Conservation (phyloP, 1,139 yeast genomes). For the Scheffersomyces segobiensis region DNA sequence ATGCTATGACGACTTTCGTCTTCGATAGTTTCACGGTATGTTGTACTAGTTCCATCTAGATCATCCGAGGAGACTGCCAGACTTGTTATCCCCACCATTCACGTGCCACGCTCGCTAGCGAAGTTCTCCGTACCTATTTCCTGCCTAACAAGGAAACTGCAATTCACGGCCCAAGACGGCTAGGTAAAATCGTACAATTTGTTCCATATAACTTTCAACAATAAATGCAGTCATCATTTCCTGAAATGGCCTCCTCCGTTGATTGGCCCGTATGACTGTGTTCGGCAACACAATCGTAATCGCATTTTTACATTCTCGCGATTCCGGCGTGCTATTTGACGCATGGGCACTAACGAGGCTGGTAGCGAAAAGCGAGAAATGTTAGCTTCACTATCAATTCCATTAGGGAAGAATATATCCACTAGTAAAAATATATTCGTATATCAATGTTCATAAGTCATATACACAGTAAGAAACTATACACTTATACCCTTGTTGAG, state of each 20-base stretch:
- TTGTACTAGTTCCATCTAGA: background rate
- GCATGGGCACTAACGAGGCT: no score
- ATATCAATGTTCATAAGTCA: background rate
- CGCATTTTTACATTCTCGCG: no score
- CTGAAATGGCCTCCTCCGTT: no score
- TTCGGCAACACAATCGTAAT: no score
- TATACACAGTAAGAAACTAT: background rate
- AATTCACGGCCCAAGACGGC: background rate
- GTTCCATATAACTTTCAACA: background rate
- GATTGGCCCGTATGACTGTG: no score
- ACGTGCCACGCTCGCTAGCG: background rate
- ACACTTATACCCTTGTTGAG: constrained; percentile 48
- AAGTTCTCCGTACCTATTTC: background rate
- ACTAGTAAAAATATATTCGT: background rate
- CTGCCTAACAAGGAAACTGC: background rate
- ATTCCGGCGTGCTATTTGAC: no score
- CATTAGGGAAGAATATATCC: no score
- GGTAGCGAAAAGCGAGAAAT: no score
- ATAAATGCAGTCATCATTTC: no score
- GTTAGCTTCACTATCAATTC: no score
- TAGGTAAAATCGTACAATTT: background rate
- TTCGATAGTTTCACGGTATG: background rate
- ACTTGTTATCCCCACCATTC: background rate
- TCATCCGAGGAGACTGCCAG: background rate
- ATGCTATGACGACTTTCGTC: no score